These are phyloP conservation scores for Eucalyptus victrix DNA, from an alignment of 345 rosid species.

Conservation along the genomic window DNA sequence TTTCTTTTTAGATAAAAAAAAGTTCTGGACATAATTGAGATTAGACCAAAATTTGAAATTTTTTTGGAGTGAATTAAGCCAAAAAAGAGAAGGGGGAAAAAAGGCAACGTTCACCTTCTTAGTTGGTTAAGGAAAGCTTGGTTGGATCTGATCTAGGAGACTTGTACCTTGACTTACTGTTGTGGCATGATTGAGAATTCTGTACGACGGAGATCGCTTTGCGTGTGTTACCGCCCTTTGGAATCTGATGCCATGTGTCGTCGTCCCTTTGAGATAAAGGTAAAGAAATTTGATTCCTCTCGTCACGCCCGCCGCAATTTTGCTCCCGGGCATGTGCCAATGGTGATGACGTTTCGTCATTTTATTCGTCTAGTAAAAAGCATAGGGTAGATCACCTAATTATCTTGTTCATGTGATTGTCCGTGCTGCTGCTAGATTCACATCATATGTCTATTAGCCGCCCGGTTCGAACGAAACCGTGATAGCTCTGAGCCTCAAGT, in stretches of 20 bases:
- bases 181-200: background rate
- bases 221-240: background rate
- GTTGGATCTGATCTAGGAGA: background rate
- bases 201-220: background rate
- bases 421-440: background rate
- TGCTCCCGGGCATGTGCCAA: background rate
- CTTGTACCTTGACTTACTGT: background rate
- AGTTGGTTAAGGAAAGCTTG: background rate
- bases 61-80: fast-evolving
- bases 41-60: background rate
- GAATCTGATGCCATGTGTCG: background rate
- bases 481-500: background rate
- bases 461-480: background rate
- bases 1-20: background rate
- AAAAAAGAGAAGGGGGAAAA: background rate
- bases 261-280: background rate
- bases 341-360: background rate
- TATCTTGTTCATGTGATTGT: background rate
- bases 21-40: background rate
- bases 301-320: background rate
- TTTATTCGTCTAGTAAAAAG: background rate
- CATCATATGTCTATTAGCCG: background rate
- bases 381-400: background rate
- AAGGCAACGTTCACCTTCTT: background rate
- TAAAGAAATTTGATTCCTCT: background rate